Evolutionary conservation across 208 protist genomes (phyloP).

Genomic region (Leishmania major): DNA sequence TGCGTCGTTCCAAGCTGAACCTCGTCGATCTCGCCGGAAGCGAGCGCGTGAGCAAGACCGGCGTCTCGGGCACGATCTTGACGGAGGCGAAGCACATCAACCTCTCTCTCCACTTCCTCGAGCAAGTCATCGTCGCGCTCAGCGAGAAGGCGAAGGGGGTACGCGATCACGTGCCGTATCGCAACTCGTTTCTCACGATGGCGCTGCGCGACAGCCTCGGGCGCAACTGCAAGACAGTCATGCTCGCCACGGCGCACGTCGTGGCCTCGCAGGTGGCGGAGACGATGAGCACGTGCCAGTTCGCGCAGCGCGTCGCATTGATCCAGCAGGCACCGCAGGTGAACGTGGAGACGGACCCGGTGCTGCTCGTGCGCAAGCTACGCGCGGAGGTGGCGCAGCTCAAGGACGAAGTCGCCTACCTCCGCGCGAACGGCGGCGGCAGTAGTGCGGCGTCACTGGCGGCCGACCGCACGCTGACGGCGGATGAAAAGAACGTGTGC

Average conservation of each 20-base stretch:
- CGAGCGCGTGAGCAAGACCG: slow-evolving; percentile 88
- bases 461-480: slow-evolving; percentile 59
- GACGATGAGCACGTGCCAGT: slow-evolving; percentile 90
- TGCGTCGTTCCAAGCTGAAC: slow-evolving; percentile 78
- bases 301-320: slow-evolving; percentile 90
- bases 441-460: slow-evolving; percentile 13
- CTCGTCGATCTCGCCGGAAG: slow-evolving; percentile 94
- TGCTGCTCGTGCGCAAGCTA: slow-evolving; percentile 87
- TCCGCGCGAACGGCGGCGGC: slow-evolving; percentile 49
- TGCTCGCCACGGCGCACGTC: slow-evolving; percentile 90
- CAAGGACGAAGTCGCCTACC: slow-evolving; percentile 87
- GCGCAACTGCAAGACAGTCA: slow-evolving; percentile 96
- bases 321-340: slow-evolving; percentile 88
- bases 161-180: slow-evolving; percentile 94
- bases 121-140: slow-evolving; percentile 88
- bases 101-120: slow-evolving; percentile 86
- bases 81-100: slow-evolving; percentile 94
- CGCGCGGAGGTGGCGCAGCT: slow-evolving; percentile 87
- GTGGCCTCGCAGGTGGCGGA: slow-evolving; percentile 64
- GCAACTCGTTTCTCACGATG: slow-evolving; percentile 95
- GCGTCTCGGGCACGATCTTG: slow-evolving; percentile 71
- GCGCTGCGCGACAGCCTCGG: slow-evolving; percentile 92
- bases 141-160: slow-evolving; percentile 79
- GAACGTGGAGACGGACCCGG: slow-evolving; percentile 92
- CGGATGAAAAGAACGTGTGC: slow-evolving; percentile 78